Evolutionary conservation across 2,329 filamentous ascomycete species (phyloP), one percentile per base, ranked within the genome.

Genomic region (Penicillium sclerotigenum): DNA sequence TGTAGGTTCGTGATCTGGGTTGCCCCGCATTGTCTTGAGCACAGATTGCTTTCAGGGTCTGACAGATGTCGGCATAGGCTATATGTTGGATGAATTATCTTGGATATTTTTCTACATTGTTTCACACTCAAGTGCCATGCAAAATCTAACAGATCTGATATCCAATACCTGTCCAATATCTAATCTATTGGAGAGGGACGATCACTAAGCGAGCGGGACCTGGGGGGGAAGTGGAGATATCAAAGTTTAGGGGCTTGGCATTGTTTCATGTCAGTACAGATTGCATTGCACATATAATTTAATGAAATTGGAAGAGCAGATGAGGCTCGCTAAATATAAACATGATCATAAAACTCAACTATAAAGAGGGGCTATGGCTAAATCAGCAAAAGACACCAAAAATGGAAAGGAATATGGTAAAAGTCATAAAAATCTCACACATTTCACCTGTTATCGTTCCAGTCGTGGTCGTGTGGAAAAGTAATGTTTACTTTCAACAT

Each of bases 371-470:
- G 20, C 50, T 53, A 47, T 47, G 34, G 42, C 50, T 53, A 47
- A 47, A 47, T 53, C 18, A 52, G 18, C 22, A 34, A 41, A 40
- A 50, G 38, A 20, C 40, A 16, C 26, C 31, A 13, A 57, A 43
- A 47, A 54, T 40, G 18, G 22, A 11, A 18, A 14, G n/a, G 14
- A 43, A 51, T 13, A 52, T 49, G 22, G 54, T 31, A 54, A 48
- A 45, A 43, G 18, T 29, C 47, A n/a, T 52, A 43, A 26, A 56
- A 41, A 28, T 38, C 18, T 31, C 43, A 47, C 54, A 59, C 41
- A 48, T 62, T 47, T 53, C 47, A 26, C 46, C 56, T 59, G 42
- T 41, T 58, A 31, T 65, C 62, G 14, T 65, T 65, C 47, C 57
- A 53, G 47, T 65, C 62, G 29, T 65, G 10, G 47, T 56, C 53